A percentile compares a stretch with the other conserved stretches of the same genome.
These are phyloP conservation scores for Solanum habrochaites DNA, from an alignment of 257 asterid genomes.

Conservation along the genomic window DNA sequence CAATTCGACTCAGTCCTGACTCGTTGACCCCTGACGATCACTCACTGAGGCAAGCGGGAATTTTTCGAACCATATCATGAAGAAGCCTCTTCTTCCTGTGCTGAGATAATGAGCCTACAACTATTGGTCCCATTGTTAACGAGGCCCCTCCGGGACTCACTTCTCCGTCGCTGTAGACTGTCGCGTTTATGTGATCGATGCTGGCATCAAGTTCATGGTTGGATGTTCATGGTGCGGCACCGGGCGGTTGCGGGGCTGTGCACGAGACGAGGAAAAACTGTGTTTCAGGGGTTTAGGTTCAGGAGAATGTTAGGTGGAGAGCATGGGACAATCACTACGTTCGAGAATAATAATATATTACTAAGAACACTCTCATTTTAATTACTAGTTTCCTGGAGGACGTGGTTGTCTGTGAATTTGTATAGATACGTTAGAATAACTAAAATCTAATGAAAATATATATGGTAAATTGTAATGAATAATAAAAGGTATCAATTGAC, in stretches of 20 bases:
- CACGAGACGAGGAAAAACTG: not conserved
- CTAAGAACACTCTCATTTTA: not conserved
- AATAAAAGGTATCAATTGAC: no score
- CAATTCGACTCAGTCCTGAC: slow-evolving; percentile 39
- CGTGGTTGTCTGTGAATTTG: no score
- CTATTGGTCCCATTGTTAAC: slow-evolving; percentile 9
- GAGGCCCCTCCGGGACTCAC: not conserved
- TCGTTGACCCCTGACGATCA: slow-evolving; percentile 17
- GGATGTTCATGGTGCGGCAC: slow-evolving; percentile 28
- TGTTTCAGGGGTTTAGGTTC: not conserved
- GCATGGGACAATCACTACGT: not conserved
- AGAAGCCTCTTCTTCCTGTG: slow-evolving; percentile 4
- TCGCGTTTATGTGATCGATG: slow-evolving; percentile 19
- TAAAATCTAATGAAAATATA: no score
- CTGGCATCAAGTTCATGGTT: slow-evolving; percentile 7
- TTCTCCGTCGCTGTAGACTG: not conserved
- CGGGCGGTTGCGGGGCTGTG: not conserved
- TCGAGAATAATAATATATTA: not conserved
- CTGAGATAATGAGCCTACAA: not conserved
- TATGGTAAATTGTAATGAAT: no score
- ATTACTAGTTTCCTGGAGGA: no score
- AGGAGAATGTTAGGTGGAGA: not conserved
- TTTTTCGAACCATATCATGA: slow-evolving; percentile 18
- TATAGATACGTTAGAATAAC: no score
- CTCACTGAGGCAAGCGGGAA: slow-evolving; percentile 5